These are phyloP conservation scores for Senna siamea DNA, from an alignment of 306 rosid species.

Conservation along the genomic window DNA sequence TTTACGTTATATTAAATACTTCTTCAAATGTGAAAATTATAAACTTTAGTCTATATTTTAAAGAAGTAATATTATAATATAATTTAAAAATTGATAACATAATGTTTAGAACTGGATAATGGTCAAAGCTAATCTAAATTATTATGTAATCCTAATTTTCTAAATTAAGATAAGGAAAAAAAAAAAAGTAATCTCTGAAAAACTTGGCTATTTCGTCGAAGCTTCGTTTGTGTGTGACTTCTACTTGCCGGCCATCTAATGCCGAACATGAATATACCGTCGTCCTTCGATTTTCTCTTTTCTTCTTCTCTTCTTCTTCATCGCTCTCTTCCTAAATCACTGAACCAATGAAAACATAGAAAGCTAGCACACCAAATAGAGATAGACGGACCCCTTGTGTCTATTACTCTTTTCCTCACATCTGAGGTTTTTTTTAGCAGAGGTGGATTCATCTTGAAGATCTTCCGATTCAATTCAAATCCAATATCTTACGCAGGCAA, in stretches of 20 bases:
- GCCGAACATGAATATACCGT: not conserved
- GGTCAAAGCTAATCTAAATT: too few relatives aligned
- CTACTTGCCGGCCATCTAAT: not conserved
- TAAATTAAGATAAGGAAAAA: not conserved
- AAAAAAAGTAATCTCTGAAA: not conserved
- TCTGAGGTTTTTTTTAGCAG: not conserved
- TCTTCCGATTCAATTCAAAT: conserved; percentile 7
- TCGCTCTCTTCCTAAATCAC: not conserved
- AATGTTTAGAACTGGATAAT: too few relatives aligned
- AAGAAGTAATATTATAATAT: too few relatives aligned
- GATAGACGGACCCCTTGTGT: not conserved
- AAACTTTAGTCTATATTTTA: too few relatives aligned
- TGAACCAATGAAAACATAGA: not conserved
- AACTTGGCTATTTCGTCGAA: not conserved
- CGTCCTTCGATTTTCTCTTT: not conserved
- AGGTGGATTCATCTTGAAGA: conserved; percentile 9
- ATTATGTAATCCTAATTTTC: too few relatives aligned
- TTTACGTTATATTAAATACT: too few relatives aligned
- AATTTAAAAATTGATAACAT: too few relatives aligned
- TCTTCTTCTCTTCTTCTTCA: not conserved
- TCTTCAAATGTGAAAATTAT: too few relatives aligned
- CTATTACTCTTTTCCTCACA: not conserved
- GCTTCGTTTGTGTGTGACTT: not conserved
- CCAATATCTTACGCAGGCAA: conserved; percentile 1
- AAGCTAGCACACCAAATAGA: not conserved